phyloP scores from a whole-genome alignment of 345 rosid genomes.

The Eucalyptus leucophloia region DNA sequence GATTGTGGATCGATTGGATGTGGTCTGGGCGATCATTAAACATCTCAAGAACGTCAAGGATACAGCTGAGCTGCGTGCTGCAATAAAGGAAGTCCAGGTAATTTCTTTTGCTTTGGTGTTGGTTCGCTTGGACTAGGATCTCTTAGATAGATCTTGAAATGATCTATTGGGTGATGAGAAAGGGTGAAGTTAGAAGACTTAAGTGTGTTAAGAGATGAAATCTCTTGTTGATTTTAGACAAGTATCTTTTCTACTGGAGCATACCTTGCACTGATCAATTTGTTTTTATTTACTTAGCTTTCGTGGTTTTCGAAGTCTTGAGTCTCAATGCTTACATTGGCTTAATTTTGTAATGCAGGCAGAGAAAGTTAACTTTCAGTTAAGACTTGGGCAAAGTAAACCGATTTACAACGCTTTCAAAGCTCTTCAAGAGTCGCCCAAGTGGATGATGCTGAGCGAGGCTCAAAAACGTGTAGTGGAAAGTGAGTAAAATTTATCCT shows the following conservation, averaged over 20 bases:
- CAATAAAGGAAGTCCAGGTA: conserved; percentile 92
- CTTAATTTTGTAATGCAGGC: conserved; percentile 24
- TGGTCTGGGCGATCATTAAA: conserved; percentile 68
- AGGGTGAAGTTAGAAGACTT: neutral
- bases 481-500: conserved; percentile 16
- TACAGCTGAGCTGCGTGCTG: conserved; percentile 73
- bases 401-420: conserved; percentile 69
- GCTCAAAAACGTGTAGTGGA: conserved; percentile 69
- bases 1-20: conserved; percentile 45
- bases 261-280: neutral
- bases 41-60: conserved; percentile 84
- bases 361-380: conserved; percentile 62
- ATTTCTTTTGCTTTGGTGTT: neutral
- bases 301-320: neutral
- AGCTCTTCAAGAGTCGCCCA: conserved; percentile 57
- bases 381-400: conserved; percentile 68
- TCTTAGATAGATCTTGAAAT: too few species aligned
- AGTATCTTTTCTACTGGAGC: neutral
- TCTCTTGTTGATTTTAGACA: neutral
- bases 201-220: neutral
- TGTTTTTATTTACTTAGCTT: neutral
- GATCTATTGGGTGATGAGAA: neutral
- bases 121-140: neutral
- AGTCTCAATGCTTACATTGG: neutral
- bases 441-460: conserved; percentile 48